A percentile compares a stretch with the other conserved stretches of the same genome.
Evolutionary conservation across 2,329 filamentous ascomycete species (phyloP).

Genomic region (Fusarium musae): DNA sequence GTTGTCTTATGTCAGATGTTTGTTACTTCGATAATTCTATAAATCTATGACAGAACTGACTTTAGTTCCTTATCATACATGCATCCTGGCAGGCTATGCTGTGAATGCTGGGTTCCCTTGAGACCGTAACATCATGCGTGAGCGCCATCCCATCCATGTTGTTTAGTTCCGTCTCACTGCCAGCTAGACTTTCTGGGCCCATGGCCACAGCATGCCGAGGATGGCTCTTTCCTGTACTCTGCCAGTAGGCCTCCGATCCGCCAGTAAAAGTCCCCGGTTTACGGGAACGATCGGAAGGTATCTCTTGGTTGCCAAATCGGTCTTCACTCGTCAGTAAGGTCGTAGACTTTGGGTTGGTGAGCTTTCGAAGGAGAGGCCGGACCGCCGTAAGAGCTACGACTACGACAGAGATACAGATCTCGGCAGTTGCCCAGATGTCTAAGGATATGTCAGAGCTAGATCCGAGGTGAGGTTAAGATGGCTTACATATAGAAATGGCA

Average conservation of each 20-base stretch:
- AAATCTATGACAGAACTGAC: no score
- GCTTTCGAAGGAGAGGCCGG: neutral
- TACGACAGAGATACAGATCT: conserved; percentile 11
- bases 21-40: no score
- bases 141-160: neutral
- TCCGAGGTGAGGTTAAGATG: accelerated
- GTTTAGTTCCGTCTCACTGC: neutral
- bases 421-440: conserved; percentile 16
- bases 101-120: neutral
- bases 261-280: accelerated
- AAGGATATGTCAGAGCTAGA: accelerated
- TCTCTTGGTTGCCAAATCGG: accelerated
- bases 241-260: neutral
- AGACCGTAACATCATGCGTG: neutral
- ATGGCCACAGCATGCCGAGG: no score
- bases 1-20: no score
- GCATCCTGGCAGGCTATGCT: no score
- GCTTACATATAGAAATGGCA: neutral
- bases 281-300: accelerated
- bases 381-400: conserved; percentile 1
- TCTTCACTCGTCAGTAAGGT: neutral
- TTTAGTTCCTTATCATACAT: no score
- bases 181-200: accelerated
- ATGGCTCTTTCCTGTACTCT: neutral
- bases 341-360: neutral